Base-by-base conservation (phyloP, 306 rosid species). In the Begonia masoniana region DNA sequence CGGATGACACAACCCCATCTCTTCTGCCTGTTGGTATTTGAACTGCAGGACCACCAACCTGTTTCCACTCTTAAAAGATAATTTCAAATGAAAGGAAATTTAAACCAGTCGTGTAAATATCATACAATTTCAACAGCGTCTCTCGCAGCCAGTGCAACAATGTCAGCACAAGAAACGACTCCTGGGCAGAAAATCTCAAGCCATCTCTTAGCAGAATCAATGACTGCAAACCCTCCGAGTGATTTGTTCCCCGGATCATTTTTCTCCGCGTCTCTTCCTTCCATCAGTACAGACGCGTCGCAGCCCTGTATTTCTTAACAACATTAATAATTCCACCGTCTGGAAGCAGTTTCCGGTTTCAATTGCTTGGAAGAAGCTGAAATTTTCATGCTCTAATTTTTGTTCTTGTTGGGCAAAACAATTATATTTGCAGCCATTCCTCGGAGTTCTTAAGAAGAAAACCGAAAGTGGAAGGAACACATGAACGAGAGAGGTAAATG, bases 81-180 rank as follows among this genome's bases (percentile, higher is more conserved):
- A 47, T 42, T 50, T 45, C 10, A 13, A 56, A 4, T 42, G 60
- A 49, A 49, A 62, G 57, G 42, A 63, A 31, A 31, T 7, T 7
- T 5, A 31, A 31, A 31, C 39, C 39, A 31, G 1, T 31, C 39
- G 39, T 31, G 39, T 0, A 31, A 31, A 31, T 23, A 17, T 31
- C 88, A 75, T 62, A 85, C 95, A 62, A 74, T 43, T 68, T 78
- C 97, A 68, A 88, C 89, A 0, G 97, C 94, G 68, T 88, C 97
- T 78, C 94, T 77, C 5, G 97, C 94, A 57, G 95, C 95, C 57
- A 88, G 54, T 62, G 80, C 97, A 63, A 88, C 61, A 55, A 88
- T 74, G 67, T 88, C 97, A 36, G 97, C 95, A 54, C 97, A 85
- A 62, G 97, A 88, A 71, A 88, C 97, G 10, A 79, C 80, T 68